These are phyloP conservation scores for Amauroascus niger DNA, from an alignment of 2,329 filamentous ascomycete genomes.

Conservation along the genomic window DNA sequence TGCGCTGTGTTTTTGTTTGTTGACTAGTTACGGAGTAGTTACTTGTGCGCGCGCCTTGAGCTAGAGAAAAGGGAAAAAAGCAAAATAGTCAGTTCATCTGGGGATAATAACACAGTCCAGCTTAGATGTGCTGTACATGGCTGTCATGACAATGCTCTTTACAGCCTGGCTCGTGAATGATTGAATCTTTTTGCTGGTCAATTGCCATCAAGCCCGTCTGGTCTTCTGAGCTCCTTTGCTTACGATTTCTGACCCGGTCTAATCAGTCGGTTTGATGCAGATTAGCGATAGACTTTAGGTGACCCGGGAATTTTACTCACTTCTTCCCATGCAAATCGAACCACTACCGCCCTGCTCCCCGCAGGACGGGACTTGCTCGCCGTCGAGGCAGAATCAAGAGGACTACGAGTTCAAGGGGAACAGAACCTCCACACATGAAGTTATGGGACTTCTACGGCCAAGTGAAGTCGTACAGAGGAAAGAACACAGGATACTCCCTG, in stretches of 20 bases:
- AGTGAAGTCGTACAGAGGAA: background rate
- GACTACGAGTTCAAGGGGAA: background rate
- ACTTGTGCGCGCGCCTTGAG: no score
- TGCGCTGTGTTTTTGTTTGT: slow-evolving; percentile 1
- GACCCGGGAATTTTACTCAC: background rate
- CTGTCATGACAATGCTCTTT: no score
- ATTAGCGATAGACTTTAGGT: background rate
- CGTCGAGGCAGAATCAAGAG: background rate
- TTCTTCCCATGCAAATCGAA: background rate
- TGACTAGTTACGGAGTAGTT: no score
- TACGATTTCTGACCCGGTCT: no score
- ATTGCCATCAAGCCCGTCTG: no score
- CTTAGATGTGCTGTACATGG: no score
- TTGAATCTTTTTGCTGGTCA: no score
- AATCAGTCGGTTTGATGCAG: background rate
- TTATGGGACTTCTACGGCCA: background rate
- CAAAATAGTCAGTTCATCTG: no score
- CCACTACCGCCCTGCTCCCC: background rate
- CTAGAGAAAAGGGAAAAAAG: no score
- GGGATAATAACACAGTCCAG: no score
- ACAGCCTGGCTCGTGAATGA: no score
- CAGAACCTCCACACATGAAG: slow-evolving; percentile 2
- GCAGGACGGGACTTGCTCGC: background rate
- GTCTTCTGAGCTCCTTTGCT: no score
- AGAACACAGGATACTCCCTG: background rate